These are phyloP conservation scores for Umbelopsis sp. DNA, from an alignment of 192 early-diverging fungal genomes.

Conservation along the genomic window DNA sequence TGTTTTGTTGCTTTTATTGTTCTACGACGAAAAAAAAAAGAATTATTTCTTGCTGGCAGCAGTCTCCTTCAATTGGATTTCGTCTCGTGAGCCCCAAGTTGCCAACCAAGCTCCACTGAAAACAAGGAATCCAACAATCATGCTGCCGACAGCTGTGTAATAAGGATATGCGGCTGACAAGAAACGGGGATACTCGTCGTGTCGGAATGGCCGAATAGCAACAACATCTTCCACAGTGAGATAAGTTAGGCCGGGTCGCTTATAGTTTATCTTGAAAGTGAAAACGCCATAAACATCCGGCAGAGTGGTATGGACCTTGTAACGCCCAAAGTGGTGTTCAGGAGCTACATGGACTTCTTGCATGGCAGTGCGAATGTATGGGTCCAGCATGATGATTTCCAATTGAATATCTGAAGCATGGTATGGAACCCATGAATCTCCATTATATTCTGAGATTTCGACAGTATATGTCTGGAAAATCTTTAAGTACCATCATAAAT, in stretches of 20 bases:
- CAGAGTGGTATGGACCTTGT: conserved; percentile 54
- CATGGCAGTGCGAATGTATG: conserved; percentile 84
- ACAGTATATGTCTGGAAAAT: conserved; percentile 73
- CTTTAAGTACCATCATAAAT: conserved; percentile 21
- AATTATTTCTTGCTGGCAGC: conserved; percentile 20
- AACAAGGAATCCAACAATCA: conserved; percentile 85
- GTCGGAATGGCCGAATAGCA: conserved; percentile 87
- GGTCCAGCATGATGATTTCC: conserved; percentile 96
- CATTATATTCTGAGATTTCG: conserved; percentile 77
- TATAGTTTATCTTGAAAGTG: conserved; percentile 95
- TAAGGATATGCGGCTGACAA: conserved; percentile 93
- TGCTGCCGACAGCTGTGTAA: conserved; percentile 82
- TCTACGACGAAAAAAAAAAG: background rate
- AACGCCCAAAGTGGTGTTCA: conserved; percentile 43
- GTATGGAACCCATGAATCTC: conserved; percentile 86
- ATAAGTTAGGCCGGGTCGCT: conserved; percentile 80
- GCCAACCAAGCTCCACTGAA: conserved; percentile 83
- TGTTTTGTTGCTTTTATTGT: background rate
- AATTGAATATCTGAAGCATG: conserved; percentile 82
- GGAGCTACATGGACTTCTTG: conserved; percentile 44
- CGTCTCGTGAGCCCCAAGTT: conserved; percentile 43
- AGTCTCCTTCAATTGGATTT: background rate
- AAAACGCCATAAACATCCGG: conserved; percentile 98
- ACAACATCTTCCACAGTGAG: conserved; percentile 76
- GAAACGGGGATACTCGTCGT: conserved; percentile 96